Conservation (phyloP, 257 asterid species). For the Jasminum sambac region DNA sequence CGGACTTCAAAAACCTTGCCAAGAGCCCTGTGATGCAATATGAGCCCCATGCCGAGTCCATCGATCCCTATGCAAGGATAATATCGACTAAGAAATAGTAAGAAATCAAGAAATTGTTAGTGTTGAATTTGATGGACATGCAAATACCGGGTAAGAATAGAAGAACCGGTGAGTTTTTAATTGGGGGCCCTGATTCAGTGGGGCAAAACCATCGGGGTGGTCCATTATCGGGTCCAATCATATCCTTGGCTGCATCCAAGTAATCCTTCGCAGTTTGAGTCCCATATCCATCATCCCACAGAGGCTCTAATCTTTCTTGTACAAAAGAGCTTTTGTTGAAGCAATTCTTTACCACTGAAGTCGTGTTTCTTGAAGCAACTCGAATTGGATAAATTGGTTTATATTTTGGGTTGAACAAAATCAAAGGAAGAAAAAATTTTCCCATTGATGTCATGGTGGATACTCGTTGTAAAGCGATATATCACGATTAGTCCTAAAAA, state of each 20-base stretch:
- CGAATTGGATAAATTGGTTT: conserved; percentile 21
- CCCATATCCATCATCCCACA: conserved; percentile 71
- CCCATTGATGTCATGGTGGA: conserved; percentile 23
- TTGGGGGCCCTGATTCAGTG: conserved; percentile 45
- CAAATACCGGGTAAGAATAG: conserved; percentile 56
- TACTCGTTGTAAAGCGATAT: neutral
- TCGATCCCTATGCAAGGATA: conserved; percentile 46
- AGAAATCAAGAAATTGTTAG: no score
- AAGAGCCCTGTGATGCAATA: conserved; percentile 61
- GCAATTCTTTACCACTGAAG: neutral
- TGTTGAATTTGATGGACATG: neutral
- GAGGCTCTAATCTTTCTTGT: conserved; percentile 31
- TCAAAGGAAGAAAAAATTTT: conserved; percentile 11
- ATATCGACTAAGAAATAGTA: neutral
- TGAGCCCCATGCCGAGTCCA: conserved; percentile 64
- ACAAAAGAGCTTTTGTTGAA: neutral
- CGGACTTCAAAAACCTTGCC: conserved; percentile 58
- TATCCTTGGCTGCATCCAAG: conserved; percentile 39
- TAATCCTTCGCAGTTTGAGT: conserved; percentile 45
- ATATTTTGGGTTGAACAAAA: conserved; percentile 20
- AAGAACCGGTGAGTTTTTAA: conserved; percentile 52
- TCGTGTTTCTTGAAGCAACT: conserved; percentile 1
- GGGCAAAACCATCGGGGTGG: conserved; percentile 76
- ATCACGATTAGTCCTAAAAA: neutral
- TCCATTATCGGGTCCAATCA: conserved; percentile 44